Evolutionary conservation across 1,284 basidiomycete genomes (phyloP), one percentile per base, ranked within the genome.

Genomic region (Ustilago sp.): DNA sequence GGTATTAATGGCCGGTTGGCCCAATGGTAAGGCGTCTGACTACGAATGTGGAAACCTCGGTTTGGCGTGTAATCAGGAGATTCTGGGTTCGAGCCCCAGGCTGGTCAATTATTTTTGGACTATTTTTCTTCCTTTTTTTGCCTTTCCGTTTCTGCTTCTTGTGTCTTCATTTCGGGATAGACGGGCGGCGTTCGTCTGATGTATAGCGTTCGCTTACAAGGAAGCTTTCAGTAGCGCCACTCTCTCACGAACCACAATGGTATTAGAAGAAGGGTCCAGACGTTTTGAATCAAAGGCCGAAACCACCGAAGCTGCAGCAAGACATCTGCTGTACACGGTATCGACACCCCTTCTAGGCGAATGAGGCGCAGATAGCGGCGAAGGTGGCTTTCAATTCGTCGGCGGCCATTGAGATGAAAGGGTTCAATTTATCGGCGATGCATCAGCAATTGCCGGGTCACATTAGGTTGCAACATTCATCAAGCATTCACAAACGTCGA

Each of bases 21-120:
- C 75, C 75, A 77, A 77, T 77, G 75, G 75, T 77, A 77, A 77
- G 75, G 75, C 75, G 75, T 77, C 75, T 77, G 75, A 77, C 75
- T 77, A 77, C 75, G 75, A 77, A 15, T 13, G 56, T 34, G 9
- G 5, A 6, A 23, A 28, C 57, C 19, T 28, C 34, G 2, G 11
- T 59, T 50, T 2, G 13, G 12, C 11, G n/a, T 54, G 13, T 69
- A 66, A 77, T 77, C 74, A 77, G 74, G 74, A 77, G 74, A 77
- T 77, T 77, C 74, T 77, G 74, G 74, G 74, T 77, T 77, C 74
- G 74, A 77, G 69, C 74, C 74, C 74, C 74, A 77, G 74, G 74
- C 74, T 77, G 74, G 74, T 77, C 75, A 68, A 55, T 57, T 62
- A 43, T 64, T 55, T 60, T 63, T 52, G 6, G 43, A 17, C 28